Base-by-base conservation (phyloP, 2,329 filamentous ascomycete genomes). In the Fusarium mexicanum region DNA sequence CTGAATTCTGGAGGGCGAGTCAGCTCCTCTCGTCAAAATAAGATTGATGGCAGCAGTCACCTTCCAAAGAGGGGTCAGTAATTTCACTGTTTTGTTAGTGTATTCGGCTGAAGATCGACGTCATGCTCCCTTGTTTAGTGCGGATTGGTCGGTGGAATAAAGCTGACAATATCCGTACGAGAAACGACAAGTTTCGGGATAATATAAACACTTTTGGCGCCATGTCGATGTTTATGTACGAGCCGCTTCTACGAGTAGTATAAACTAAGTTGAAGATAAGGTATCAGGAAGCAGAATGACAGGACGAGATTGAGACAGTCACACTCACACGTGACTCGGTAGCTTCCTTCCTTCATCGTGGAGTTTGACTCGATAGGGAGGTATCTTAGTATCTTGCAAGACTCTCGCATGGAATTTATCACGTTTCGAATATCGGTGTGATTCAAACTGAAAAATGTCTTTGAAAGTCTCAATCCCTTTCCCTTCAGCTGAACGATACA, bases 41-140 rank as follows among this genome's bases (percentile, higher is more conserved):
- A 73, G 38, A 74, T 71, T 73, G 71, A 61, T 55, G 47, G 38
- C 44, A 50, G 31, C 41, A n/a, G n/a, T 73, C 65, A 71, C 61
- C 71, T 71, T 29, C 71, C 54, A 53, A 63, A 67, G 47, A 67
- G 41, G 67, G 71, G 40, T 33, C 31, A 54, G 50, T 71, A 62
- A 74, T 73, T 55, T 73, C 59, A 69, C 58, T 44, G 33, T 24
- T 44, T 44, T 50, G 38, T 46, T 57, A 62, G 62, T 47, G 41
- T 31, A 11, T 12, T 44, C 41, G 38, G 41, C 31, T 33, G 62
- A 59, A 29, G 69, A 63, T 73, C 71, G 61, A 61, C 67, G 67
- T 58, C 61, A 74, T 74, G 58, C 46, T 66, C 40, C 67, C 67
- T 31, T 57, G 67, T 61, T 61, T 55, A 71, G 48, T 53, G 46